Evolutionary conservation across 495 filamentous ascomycete species (phyloP), one percentile per base, ranked within the genome.

Genomic region (Hypoxylon intermedium): DNA sequence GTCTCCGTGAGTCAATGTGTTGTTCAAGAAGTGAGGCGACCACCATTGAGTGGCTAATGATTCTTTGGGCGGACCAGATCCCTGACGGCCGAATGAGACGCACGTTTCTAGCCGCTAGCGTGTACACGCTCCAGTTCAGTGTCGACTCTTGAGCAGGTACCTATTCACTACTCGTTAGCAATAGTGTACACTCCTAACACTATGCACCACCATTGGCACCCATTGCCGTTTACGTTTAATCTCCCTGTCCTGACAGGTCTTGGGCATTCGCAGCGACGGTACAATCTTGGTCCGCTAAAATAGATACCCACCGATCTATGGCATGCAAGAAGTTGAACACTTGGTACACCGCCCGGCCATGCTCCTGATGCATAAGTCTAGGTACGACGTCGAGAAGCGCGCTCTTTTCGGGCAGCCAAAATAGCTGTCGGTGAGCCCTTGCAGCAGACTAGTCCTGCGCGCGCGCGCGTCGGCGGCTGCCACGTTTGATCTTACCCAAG

Each of bases 21-120:
- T 71, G 61, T 67, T 57, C 26, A 43, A 69, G 53, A n/a, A 69
- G 62, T 71, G 68, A 69, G 66, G 68, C 68, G 68, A 53, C 41
- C 52, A 53, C 48, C 45, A 57, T 63, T 58, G 66, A 71, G 53
- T 71, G 68, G 68, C 60, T 67, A 38, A 54, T 50, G 53, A 65
- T 62, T 65, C 48, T 48, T 55, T 54, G 43, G 45, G 42, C 49
- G 58, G 58, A 26, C 37, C 37, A 44, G 43, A 54, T 58, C 64
- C 65, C 63, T 69, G 63, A 30, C 53, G 55, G 51, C 53, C 61
- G 51, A 33, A 48, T 21, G 50, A 43, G 60, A 64, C 53, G 24
- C 24, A 26, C 24, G 24, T 26, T 26, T 26, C 24, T 26, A 26
- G 24, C 24, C 24, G 24, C 24, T 26, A 26, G 7, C 3, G n/a